A percentile compares a stretch with the other conserved stretches of the same genome.
These are phyloP conservation scores for Rhodotorula sp. DNA, from an alignment of 1,284 basidiomycete species.

Conservation along the genomic window DNA sequence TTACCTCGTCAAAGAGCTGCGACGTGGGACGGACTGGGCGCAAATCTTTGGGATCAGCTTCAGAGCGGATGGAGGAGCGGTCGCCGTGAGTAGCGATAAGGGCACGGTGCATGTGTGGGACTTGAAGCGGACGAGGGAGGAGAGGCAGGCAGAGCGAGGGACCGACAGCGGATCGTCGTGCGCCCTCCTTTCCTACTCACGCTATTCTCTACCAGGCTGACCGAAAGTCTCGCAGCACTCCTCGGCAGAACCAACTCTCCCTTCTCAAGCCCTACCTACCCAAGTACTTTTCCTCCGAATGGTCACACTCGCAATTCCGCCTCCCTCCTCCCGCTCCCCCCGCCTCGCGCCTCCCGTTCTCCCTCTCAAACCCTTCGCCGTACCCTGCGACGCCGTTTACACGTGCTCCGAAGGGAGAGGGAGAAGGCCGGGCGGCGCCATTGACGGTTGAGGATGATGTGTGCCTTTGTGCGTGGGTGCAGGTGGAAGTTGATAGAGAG, in stretches of 20 bases:
- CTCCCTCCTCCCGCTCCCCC: slow-evolving; percentile 62
- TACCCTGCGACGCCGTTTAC: slow-evolving; percentile 7
- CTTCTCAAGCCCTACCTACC: slow-evolving; percentile 59
- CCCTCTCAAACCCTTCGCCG: slow-evolving; percentile 14
- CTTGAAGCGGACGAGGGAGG: slow-evolving; percentile 54
- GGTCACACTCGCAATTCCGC: slow-evolving; percentile 89
- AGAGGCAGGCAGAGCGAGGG: slow-evolving; percentile 19
- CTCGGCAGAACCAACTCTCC: slow-evolving; percentile 38
- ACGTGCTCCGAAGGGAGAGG: neutral
- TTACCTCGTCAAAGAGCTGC: slow-evolving; percentile 68
- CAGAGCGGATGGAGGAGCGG: slow-evolving; percentile 62
- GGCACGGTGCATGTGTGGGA: slow-evolving; percentile 90
- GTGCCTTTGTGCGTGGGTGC: slow-evolving; percentile 41
- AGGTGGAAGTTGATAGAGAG: slow-evolving; percentile 11
- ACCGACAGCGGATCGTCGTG: slow-evolving; percentile 27
- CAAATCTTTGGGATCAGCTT: slow-evolving; percentile 79
- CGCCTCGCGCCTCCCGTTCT: slow-evolving; percentile 39
- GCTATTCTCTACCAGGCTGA: neutral
- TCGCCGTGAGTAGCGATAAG: slow-evolving; percentile 93
- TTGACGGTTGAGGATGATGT: slow-evolving; percentile 42
- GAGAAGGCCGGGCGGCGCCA: neutral
- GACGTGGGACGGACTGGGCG: slow-evolving; percentile 84
- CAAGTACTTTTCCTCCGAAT: slow-evolving; percentile 88
- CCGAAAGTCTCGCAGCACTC: neutral
- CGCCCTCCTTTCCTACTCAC: neutral